These are phyloP conservation scores for Kluyveromyces sp. DNA, from an alignment of 1,139 yeast genomes.

Conservation along the genomic window DNA sequence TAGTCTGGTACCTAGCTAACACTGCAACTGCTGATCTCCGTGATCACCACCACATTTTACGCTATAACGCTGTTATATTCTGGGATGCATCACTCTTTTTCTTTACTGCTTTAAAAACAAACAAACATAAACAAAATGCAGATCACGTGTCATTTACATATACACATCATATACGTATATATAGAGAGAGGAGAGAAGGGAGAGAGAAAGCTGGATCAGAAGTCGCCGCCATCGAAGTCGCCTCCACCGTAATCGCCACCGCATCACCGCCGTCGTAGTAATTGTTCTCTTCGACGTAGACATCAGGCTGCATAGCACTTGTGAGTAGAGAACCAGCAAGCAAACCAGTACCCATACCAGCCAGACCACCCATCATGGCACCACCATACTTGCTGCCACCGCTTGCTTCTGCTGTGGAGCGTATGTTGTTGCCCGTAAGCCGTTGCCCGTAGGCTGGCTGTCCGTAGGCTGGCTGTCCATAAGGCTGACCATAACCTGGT, in stretches of 20 bases:
- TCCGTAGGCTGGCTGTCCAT: conserved; percentile 6
- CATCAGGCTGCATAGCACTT: conserved; percentile 15
- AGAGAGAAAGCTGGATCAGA: neutral
- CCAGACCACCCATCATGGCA: conserved; percentile 41
- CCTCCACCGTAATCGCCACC: conserved; percentile 18
- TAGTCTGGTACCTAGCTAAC: no score
- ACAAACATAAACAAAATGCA: neutral
- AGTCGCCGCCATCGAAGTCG: conserved; percentile 7
- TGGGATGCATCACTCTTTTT: no score
- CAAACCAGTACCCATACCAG: conserved; percentile 78
- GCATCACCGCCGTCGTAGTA: conserved; percentile 20
- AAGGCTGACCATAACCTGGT: neutral
- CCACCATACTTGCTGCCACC: conserved; percentile 23
- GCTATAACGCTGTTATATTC: no score
- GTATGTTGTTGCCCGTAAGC: conserved; percentile 9
- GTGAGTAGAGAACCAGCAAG: conserved; percentile 63
- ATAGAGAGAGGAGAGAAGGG: neutral
- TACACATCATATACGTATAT: neutral
- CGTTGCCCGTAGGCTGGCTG: conserved; percentile 14
- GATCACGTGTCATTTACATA: neutral
- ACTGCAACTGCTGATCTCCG: no score
- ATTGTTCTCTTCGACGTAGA: no score
- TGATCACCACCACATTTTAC: no score
- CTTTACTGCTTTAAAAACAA: no score
- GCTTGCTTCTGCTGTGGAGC: conserved; percentile 8